Percentiles rank a stretch among this genome's conserved stretches.
These are phyloP conservation scores for Microbotryum scabiosae DNA, from an alignment of 1,284 basidiomycete species.

Conservation along the genomic window DNA sequence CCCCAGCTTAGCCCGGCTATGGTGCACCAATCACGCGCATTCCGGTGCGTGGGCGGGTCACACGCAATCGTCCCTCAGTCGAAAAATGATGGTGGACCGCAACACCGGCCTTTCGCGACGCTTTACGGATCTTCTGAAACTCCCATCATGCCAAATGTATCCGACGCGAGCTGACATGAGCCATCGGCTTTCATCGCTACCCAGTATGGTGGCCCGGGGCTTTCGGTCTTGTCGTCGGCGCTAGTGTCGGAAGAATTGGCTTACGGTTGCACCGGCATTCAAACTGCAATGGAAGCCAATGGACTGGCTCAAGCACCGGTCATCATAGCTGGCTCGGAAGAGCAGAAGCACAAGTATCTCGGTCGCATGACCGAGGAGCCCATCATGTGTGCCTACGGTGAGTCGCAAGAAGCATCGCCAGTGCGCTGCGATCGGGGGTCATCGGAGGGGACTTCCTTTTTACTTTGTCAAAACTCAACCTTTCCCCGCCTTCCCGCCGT, in stretches of 20 bases:
- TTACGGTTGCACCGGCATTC: conserved; percentile 50
- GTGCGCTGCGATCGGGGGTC: background rate
- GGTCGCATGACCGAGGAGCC: conserved; percentile 51
- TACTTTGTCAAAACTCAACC: background rate
- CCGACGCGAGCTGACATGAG: too few species aligned
- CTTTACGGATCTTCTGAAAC: too few species aligned
- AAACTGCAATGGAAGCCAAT: conserved; percentile 46
- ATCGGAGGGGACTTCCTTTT: too few species aligned
- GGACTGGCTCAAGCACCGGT: conserved; percentile 49
- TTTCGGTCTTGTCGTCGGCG: conserved; percentile 46
- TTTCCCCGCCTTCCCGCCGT: too few species aligned
- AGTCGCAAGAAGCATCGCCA: conserved; percentile 14
- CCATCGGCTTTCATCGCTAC: too few species aligned
- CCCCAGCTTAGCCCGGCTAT: too few species aligned
- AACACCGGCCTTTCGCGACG: too few species aligned
- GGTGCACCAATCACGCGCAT: too few species aligned
- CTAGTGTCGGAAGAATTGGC: conserved; percentile 45
- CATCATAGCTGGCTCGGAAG: conserved; percentile 47
- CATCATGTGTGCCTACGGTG: conserved; percentile 49
- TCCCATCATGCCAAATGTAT: too few species aligned
- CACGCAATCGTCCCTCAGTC: too few species aligned
- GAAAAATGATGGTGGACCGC: too few species aligned
- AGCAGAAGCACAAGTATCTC: conserved; percentile 49
- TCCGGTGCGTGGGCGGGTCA: too few species aligned
- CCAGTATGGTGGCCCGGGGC: conserved; percentile 48